These are phyloP conservation scores for Kazachstania bromeliacearum DNA, from an alignment of 805 yeast species.

Conservation along the genomic window DNA sequence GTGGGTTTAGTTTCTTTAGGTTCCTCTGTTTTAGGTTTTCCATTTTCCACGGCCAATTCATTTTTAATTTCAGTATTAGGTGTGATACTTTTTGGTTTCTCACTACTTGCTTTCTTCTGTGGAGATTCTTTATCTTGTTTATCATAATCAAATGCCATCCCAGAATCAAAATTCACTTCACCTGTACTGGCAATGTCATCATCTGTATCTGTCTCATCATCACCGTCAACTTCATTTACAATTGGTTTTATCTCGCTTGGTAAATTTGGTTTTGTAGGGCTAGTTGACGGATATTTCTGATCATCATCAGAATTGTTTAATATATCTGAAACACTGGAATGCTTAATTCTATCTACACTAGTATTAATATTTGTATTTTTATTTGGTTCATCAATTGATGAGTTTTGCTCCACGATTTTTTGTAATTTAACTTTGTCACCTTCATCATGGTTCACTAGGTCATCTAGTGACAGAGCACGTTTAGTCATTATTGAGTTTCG, in stretches of 20 bases:
- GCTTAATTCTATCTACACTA: background rate
- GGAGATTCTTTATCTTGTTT: conserved; percentile 21
- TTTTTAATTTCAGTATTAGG: background rate
- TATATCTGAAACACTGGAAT: conserved; percentile 3
- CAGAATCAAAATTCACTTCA: conserved; percentile 22
- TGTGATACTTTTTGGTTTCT: background rate
- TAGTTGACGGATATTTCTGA: no score
- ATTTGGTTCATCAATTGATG: background rate
- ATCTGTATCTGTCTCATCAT: conserved; percentile 30
- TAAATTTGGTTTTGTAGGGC: no score
- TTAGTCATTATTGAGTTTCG: no score
- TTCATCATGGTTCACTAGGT: conserved; percentile 30
- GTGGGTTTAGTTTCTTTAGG: background rate
- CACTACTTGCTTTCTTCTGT: conserved; percentile 2
- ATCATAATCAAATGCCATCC: conserved; percentile 28
- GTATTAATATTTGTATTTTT: background rate
- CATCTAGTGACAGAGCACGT: conserved; percentile 29
- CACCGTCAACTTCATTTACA: conserved; percentile 4
- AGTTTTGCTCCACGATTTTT: conserved; percentile 1
- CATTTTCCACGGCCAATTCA: background rate
- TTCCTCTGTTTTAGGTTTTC: background rate
- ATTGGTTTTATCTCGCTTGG: no score
- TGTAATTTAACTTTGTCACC: conserved; percentile 16
- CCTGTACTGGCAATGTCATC: conserved; percentile 22
- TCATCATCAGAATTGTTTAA: conserved; percentile 2